Evolutionary conservation across 768 basidiomycete genomes (phyloP).

Genomic region (Naganishia antarctica): DNA sequence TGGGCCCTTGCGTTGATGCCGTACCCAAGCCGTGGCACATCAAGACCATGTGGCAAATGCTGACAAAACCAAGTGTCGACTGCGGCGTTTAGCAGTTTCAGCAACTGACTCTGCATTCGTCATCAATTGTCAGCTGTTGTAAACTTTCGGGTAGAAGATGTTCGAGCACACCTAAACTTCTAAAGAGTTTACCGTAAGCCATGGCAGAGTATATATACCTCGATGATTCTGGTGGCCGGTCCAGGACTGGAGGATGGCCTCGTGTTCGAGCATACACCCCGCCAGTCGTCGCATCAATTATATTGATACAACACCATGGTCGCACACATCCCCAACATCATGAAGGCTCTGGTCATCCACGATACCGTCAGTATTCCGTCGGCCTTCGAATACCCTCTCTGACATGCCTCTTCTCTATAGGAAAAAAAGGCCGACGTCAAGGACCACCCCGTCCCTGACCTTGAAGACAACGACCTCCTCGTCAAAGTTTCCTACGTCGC

Average conservation of each 20-base stretch:
- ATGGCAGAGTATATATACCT: neutral
- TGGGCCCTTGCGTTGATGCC: no score
- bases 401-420: slow-evolving; percentile 15
- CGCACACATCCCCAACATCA: neutral
- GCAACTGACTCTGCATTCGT: neutral
- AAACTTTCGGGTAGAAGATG: neutral
- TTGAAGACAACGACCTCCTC: slow-evolving; percentile 36
- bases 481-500: slow-evolving; percentile 41
- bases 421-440: slow-evolving; percentile 30
- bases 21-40: no score
- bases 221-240: no score
- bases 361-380: neutral
- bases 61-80: neutral
- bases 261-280: no score
- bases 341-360: slow-evolving; percentile 18
- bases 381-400: no score
- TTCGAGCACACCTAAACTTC: neutral
- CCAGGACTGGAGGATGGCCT: no score
- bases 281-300: neutral
- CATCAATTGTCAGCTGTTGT: neutral
- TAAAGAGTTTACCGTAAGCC: neutral
- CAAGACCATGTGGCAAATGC: neutral
- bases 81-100: neutral
- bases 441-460: slow-evolving; percentile 30
- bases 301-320: no score